Percentiles rank a stretch among this genome's conserved stretches.
Evolutionary conservation across 495 filamentous ascomycete species (phyloP).

Genomic region (Zalerion maritima): DNA sequence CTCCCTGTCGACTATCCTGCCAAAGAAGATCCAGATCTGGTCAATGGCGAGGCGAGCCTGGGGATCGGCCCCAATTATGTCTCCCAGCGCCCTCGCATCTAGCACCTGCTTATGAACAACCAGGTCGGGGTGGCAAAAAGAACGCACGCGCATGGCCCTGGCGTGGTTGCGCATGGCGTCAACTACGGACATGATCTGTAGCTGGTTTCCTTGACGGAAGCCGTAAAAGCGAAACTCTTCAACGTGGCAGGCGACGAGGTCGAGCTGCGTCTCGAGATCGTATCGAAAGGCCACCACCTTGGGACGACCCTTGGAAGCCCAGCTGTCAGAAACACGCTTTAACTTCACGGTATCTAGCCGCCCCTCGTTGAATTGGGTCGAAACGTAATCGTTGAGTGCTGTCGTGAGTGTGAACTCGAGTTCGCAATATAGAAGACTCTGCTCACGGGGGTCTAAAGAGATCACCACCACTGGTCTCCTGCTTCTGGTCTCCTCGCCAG

Average conservation of each 20-base stretch:
- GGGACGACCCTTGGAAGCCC: slow-evolving; percentile 27
- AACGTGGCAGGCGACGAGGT: slow-evolving; percentile 22
- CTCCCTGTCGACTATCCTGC: too few relatives aligned
- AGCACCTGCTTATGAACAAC: slow-evolving; percentile 32
- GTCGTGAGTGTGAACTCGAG: slow-evolving; percentile 23
- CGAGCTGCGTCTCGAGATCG: slow-evolving; percentile 34
- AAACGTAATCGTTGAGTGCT: slow-evolving; percentile 24
- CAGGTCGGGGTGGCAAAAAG: slow-evolving; percentile 31
- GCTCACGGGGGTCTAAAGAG: slow-evolving; percentile 28
- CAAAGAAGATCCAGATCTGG: too few relatives aligned
- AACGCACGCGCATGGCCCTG: slow-evolving; percentile 23
- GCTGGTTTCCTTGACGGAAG: slow-evolving; percentile 9
- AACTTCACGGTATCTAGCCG: slow-evolving; percentile 20
- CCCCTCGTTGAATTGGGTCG: slow-evolving; percentile 20
- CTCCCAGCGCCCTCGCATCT: slow-evolving; percentile 23
- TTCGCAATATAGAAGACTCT: slow-evolving; percentile 31
- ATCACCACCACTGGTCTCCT: slow-evolving; percentile 14
- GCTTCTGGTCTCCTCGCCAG: slow-evolving; percentile 4
- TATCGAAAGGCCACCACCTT: slow-evolving; percentile 30
- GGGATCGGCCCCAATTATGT: too few relatives aligned
- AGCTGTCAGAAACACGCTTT: slow-evolving; percentile 21
- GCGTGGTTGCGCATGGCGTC: slow-evolving; percentile 26
- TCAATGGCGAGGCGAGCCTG: too few relatives aligned
- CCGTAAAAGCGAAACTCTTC: slow-evolving; percentile 31
- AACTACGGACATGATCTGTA: slow-evolving; percentile 18